Evolutionary conservation across 208 protist genomes (phyloP).

Genomic region (Crithidia mellificae): DNA sequence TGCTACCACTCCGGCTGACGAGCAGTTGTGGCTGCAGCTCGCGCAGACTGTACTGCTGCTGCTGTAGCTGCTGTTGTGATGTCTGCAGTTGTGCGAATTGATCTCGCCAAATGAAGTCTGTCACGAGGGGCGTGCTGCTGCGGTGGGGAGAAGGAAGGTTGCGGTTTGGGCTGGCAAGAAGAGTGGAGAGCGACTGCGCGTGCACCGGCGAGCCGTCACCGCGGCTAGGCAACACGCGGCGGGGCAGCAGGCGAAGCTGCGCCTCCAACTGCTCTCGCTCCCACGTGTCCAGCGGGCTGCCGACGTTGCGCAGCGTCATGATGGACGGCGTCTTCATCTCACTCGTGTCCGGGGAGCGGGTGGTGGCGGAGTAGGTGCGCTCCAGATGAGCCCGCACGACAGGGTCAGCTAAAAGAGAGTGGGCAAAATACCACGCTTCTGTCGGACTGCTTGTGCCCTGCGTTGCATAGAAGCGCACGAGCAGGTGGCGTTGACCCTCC

Average conservation of each 20-base stretch:
- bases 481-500: conserved; percentile 29
- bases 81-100: background rate
- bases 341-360: background rate
- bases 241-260: conserved; percentile 47
- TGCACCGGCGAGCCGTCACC: conserved; percentile 17
- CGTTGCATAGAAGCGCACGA: conserved; percentile 32
- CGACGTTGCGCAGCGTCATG: conserved; percentile 10
- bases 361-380: conserved; percentile 34
- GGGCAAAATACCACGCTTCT: conserved; percentile 42
- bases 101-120: background rate
- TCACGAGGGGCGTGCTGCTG: background rate
- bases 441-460: background rate
- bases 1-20: background rate
- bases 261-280: conserved; percentile 62
- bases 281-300: conserved; percentile 35
- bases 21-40: background rate
- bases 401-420: conserved; percentile 24
- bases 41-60: too few relatives aligned
- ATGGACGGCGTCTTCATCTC: conserved; percentile 11
- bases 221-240: conserved; percentile 20
- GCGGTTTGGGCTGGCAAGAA: background rate
- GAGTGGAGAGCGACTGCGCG: background rate
- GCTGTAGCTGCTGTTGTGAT: background rate
- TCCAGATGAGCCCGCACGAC: conserved; percentile 44
- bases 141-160: background rate